Evolutionary conservation across 1,284 basidiomycete genomes (phyloP).

Genomic region (Trichosporon coremiiforme): DNA sequence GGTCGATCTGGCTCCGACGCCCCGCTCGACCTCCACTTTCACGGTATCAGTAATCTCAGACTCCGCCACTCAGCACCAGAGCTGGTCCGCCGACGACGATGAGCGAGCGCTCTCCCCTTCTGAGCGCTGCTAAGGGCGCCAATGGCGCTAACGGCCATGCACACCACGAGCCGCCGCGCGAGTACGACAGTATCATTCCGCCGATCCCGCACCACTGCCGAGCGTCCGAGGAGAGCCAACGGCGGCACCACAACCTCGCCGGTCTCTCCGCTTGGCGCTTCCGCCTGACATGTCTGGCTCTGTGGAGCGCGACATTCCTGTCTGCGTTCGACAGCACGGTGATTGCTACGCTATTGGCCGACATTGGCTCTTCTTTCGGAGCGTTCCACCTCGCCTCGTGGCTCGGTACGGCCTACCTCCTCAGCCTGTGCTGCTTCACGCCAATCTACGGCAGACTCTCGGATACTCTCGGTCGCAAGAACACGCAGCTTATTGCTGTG

Average conservation of each 20-base stretch:
- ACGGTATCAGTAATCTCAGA: neutral
- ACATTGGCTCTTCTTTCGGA: constrained; percentile 51
- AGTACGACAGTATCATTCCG: constrained; percentile 7
- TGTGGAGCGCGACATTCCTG: constrained; percentile 61
- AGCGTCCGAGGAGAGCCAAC: neutral
- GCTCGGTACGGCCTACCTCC: constrained; percentile 63
- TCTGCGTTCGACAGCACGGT: constrained; percentile 73
- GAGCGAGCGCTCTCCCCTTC: constrained; percentile 17
- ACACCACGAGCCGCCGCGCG: neutral
- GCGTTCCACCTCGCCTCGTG: constrained; percentile 69
- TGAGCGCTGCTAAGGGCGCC: neutral
- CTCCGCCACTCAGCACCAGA: neutral
- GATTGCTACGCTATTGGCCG: constrained; percentile 62
- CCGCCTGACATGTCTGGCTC: constrained; percentile 37
- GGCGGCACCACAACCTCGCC: constrained; percentile 48
- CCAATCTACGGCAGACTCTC: constrained; percentile 83
- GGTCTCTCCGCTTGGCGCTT: constrained; percentile 43
- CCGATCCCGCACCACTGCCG: constrained; percentile 12
- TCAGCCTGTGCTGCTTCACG: constrained; percentile 83
- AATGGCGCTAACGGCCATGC: neutral
- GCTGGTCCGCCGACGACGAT: neutral
- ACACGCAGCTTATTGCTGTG: constrained; percentile 68
- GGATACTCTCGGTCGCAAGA: constrained; percentile 81
- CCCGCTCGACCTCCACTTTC: neutral
- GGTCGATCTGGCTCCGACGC: neutral